Conservation (phyloP, 305 asterid genomes). For the Andrographis paniculata region DNA sequence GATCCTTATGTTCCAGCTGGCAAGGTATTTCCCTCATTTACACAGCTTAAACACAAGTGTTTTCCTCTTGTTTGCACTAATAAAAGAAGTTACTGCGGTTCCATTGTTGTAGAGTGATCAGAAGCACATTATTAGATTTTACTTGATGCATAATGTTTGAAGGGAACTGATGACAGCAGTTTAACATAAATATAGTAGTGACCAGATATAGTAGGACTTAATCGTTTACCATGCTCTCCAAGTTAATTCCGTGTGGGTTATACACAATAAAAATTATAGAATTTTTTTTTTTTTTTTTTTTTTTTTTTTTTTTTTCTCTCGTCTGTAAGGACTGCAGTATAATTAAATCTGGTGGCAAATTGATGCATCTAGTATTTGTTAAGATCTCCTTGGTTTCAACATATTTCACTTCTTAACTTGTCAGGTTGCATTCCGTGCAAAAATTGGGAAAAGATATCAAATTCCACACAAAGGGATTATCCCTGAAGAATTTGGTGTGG, state of each 20-base stretch:
- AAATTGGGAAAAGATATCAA: constrained; percentile 80
- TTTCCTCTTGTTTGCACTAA: no score
- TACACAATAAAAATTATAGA: neutral
- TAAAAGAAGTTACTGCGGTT: no score
- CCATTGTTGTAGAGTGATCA: no score
- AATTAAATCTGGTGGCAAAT: no score
- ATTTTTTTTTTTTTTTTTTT: no score
- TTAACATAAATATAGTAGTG: no score
- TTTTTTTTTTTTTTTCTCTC: no score
- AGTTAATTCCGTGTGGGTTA: constrained; percentile 4
- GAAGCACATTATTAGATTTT: neutral
- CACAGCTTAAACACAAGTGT: no score
- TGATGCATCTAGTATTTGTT: constrained; percentile 10
- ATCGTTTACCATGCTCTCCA: constrained; percentile 15
- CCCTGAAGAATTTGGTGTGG: constrained; percentile 99
- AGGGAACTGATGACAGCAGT: no score
- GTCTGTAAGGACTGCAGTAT: no score
- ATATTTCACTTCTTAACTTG: constrained; percentile 9
- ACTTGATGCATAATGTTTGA: neutral
- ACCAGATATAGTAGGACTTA: no score
- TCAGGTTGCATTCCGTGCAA: constrained; percentile 95
- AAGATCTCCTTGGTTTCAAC: neutral
- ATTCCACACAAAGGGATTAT: constrained; percentile 95
- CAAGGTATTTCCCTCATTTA: constrained; percentile 49
- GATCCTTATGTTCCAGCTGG: constrained; percentile 69